phyloP scores from a whole-genome alignment of 73 alveolate species.

The Paramecium biaurelia region DNA sequence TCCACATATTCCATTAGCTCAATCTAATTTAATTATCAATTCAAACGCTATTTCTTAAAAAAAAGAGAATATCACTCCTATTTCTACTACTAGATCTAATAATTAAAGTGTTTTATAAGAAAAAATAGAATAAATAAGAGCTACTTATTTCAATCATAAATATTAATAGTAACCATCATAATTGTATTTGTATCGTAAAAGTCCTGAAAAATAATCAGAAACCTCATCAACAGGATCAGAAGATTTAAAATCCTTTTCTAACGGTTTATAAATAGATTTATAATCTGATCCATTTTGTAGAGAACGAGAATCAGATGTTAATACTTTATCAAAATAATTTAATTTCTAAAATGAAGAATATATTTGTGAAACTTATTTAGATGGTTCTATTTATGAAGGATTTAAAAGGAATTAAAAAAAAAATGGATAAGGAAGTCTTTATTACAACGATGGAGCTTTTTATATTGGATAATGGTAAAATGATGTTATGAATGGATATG shows the following conservation, averaged over 20 bases:
- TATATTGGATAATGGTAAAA: conserved; percentile 44
- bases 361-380: conserved; percentile 16
- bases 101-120: background rate
- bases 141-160: background rate
- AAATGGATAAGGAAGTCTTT: conserved; percentile 29
- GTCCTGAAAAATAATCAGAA: background rate
- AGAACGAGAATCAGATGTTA: background rate
- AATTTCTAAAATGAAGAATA: conserved; percentile 23
- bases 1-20: background rate
- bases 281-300: conserved; percentile 28
- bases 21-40: background rate
- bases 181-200: background rate
- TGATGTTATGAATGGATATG: conserved; percentile 31
- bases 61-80: background rate
- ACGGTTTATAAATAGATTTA: background rate
- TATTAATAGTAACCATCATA: background rate
- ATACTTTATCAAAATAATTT: background rate
- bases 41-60: background rate
- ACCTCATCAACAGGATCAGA: background rate
- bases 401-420: background rate
- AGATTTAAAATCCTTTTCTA: background rate
- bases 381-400: conserved; percentile 48
- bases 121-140: conserved; percentile 3
- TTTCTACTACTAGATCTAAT: background rate
- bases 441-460: conserved; percentile 5